A percentile compares a stretch with the other conserved stretches of the same genome.
Evolutionary conservation across 108 stramenopile genomes (phyloP).

Genomic region (Ochromonas danica): DNA sequence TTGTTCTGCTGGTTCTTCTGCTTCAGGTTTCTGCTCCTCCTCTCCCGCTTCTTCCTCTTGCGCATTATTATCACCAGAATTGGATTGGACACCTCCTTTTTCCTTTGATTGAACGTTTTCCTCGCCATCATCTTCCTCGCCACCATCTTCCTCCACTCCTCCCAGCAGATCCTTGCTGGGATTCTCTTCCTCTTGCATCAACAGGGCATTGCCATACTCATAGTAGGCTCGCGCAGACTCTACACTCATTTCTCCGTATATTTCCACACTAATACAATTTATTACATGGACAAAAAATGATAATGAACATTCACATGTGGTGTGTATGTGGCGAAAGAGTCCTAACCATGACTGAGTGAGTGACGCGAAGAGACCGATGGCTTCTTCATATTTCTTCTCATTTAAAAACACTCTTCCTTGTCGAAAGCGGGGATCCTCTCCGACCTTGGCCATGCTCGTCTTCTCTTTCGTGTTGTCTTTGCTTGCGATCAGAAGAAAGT

Average conservation of each 20-base stretch:
- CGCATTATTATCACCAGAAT: constrained; percentile 19
- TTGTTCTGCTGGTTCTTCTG: not conserved
- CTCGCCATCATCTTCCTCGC: constrained; percentile 19
- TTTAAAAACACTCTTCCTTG: not conserved
- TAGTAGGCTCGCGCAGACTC: not conserved
- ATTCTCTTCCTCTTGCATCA: constrained; percentile 34
- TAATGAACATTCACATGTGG: not conserved
- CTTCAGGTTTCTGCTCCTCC: constrained; percentile 34
- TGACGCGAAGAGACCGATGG: not conserved
- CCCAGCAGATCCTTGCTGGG: constrained; percentile 39
- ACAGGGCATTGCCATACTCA: constrained; percentile 3
- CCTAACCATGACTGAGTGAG: not conserved
- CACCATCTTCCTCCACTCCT: constrained; percentile 10
- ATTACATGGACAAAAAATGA: not conserved
- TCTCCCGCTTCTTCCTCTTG: constrained; percentile 35
- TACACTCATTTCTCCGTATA: constrained; percentile 46
- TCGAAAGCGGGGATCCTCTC: not conserved
- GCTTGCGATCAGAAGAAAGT: too few relatives aligned
- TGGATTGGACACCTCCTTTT: constrained; percentile 38
- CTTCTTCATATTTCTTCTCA: constrained; percentile 27
- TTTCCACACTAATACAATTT: constrained; percentile 39
- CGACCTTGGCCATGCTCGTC: not conserved
- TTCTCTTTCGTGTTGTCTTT: not conserved
- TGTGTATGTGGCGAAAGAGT: not conserved
- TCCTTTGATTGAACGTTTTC: constrained; percentile 1